Evolutionary conservation across 495 filamentous ascomycete species (phyloP), one percentile per base, ranked within the genome.

Genomic region (Neurospora sp.): DNA sequence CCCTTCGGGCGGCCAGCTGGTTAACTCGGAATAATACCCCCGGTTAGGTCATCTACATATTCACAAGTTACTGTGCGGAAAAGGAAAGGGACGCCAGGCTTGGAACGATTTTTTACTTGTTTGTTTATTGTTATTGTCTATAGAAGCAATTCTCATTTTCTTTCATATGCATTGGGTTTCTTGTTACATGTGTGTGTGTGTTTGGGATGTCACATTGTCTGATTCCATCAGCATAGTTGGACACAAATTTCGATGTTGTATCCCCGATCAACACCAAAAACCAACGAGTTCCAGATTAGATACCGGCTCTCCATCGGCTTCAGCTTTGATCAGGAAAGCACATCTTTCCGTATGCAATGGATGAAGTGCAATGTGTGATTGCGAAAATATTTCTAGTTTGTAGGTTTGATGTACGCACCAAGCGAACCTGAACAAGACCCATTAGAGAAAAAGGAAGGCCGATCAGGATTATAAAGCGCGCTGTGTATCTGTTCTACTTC

Each of bases 381-480:
- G 46, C 46, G 46, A 62, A 62, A 0, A 23, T 54, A 48, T 16
- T 31, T 18, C 9, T 39, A 71, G 23, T 14, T 14, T 54, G n/a
- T 54, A 54, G 46, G 27, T 40, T 48, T 18, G 37, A 81, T 83
- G 78, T 83, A 44, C 74, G 80, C 81, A 76, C 80, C 76, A 82
- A 83, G 81, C 81, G 81, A 83, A 83, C 81, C 81, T 77, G 76
- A 74, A 62, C 54, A 69, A 77, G 42, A 42, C 74, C 77, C 76
- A 74, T 71, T 75, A 73, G 40, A 54, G 42, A 41, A 46, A 41
- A 70, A 62, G 42, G 72, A 70, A 73, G 73, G 76, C 76, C 72
- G 72, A 62, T 74, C 79, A 80, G 76, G 81, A 82, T 83, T 82
- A 79, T 80, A 79, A 83, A 78, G 75, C 76, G 79, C 77, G 70